Evolutionary conservation across 1,284 basidiomycete genomes (phyloP).

Genomic region (Microbotryum lychnidis-dioicae): DNA sequence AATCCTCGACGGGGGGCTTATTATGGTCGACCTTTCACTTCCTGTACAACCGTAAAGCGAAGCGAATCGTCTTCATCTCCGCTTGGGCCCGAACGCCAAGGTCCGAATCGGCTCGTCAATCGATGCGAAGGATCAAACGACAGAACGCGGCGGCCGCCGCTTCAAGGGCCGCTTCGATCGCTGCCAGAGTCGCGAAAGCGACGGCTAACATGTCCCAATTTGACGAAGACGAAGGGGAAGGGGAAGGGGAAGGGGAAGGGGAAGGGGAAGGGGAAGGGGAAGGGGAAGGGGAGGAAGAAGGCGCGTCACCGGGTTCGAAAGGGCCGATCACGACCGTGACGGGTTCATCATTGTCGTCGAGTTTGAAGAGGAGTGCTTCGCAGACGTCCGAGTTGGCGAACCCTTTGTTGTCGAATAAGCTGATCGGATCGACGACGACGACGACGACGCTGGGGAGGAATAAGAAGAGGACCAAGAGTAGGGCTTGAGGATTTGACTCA

Average conservation of each 20-base stretch:
- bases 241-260: slow-evolving; percentile 14
- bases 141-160: too few species aligned
- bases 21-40: slow-evolving; percentile 98
- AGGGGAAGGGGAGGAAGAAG: slow-evolving; percentile 13
- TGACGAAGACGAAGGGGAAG: background rate
- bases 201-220: background rate
- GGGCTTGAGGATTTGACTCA: background rate
- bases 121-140: too few species aligned
- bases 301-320: slow-evolving; percentile 14
- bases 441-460: background rate
- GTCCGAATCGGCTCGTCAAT: background rate
- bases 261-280: slow-evolving; percentile 7
- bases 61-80: slow-evolving; percentile 85
- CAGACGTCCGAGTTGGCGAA: too few species aligned
- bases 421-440: background rate
- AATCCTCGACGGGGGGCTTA: slow-evolving; percentile 61
- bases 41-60: slow-evolving; percentile 84
- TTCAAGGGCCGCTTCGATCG: too few species aligned
- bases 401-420: too few species aligned
- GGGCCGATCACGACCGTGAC: slow-evolving; percentile 4
- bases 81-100: slow-evolving; percentile 67
- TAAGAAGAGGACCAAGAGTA: slow-evolving; percentile 23
- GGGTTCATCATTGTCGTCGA: background rate
- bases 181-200: background rate
- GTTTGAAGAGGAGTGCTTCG: slow-evolving; percentile 3